Conservation (phyloP, 2,329 filamentous ascomycete species). For the Claviceps africana region DNA sequence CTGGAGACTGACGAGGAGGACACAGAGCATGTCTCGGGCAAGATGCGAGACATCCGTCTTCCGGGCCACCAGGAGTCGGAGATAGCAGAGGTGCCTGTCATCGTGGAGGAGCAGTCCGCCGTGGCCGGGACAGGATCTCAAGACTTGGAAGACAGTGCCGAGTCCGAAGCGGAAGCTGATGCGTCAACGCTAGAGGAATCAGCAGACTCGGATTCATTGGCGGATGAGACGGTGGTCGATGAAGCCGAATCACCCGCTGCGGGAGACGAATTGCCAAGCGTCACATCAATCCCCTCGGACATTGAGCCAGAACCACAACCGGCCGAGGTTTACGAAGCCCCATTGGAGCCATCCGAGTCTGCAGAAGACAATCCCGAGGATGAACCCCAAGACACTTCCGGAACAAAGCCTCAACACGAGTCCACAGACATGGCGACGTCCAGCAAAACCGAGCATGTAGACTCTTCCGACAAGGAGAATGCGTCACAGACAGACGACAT, state of each 20-base stretch:
- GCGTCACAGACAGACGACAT: not conserved
- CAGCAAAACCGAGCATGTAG: not conserved
- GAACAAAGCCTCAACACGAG: not conserved
- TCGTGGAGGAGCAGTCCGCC: conserved; percentile 25
- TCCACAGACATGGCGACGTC: not conserved
- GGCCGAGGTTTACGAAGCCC: not conserved
- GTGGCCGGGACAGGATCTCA: conserved; percentile 9
- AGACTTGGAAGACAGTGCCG: conserved; percentile 3
- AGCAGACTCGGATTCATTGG: conserved; percentile 1
- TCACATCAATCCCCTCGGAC: not conserved
- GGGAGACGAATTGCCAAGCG: not conserved
- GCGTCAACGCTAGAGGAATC: not conserved
- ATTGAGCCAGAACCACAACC: not conserved
- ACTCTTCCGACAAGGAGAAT: not conserved
- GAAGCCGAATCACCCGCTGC: conserved; percentile 1
- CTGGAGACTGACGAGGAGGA: conserved; percentile 73
- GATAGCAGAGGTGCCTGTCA: conserved; percentile 25
- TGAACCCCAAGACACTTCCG: not conserved
- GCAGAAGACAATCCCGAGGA: not conserved
- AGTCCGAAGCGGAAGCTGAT: not conserved
- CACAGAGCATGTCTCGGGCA: conserved; percentile 29
- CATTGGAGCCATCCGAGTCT: not conserved
- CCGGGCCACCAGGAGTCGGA: conserved; percentile 31
- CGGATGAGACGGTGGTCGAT: conserved; percentile 2
- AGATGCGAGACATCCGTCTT: conserved; percentile 33